phyloP scores from a whole-genome alignment of 306 rosid genomes.

The Hippophae gyantsensis region DNA sequence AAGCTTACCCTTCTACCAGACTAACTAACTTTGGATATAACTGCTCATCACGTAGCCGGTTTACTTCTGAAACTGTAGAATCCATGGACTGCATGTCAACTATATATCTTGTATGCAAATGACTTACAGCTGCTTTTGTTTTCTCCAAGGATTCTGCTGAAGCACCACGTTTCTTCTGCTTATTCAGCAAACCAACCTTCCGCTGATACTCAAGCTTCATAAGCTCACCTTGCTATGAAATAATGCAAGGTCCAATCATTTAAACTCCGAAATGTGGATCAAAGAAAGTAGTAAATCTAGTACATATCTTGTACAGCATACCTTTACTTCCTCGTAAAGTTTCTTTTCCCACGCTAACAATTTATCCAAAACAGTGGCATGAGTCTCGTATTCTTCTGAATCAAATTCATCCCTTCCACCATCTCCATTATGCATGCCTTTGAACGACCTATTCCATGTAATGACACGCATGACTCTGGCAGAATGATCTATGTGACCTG shows the following conservation, averaged over 20 bases:
- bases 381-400: conserved; percentile 69
- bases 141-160: conserved; percentile 67
- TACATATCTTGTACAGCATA: conserved; percentile 4
- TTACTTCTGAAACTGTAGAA: conserved; percentile 75
- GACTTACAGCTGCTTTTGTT: conserved; percentile 82
- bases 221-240: conserved; percentile 73
- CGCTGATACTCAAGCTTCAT: conserved; percentile 81
- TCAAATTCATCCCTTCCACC: conserved; percentile 62
- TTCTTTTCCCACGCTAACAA: conserved; percentile 90
- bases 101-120: conserved; percentile 74
- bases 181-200: conserved; percentile 60
- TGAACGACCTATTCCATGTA: conserved; percentile 67
- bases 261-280: conserved; percentile 3
- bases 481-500: conserved; percentile 87
- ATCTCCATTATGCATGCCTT: conserved; percentile 60
- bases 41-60: conserved; percentile 65
- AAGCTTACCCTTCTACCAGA: conserved; percentile 59
- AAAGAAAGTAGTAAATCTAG: conserved; percentile 3
- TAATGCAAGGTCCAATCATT: not conserved
- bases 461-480: conserved; percentile 80
- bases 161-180: conserved; percentile 64
- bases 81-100: conserved; percentile 95
- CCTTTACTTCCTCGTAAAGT: conserved; percentile 89
- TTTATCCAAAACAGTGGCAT: conserved; percentile 80
- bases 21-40: conserved; percentile 67